Conservation (phyloP, 768 basidiomycete species). For the Clathrus columnatus region DNA sequence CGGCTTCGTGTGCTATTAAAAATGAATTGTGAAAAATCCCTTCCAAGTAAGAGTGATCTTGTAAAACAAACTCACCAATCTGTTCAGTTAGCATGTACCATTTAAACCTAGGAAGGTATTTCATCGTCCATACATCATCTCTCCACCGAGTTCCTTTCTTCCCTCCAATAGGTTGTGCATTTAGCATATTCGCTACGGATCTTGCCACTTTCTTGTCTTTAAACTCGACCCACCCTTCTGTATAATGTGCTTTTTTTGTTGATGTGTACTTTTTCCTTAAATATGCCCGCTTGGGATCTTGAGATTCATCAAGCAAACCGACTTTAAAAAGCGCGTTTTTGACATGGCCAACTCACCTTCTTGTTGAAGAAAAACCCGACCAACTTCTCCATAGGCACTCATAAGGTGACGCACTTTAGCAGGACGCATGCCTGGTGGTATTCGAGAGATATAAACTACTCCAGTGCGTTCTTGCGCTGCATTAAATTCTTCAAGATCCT, state of each 20-base stretch:
- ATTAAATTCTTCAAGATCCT: constrained; percentile 68
- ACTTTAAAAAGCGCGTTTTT: neutral
- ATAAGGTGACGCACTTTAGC: constrained; percentile 92
- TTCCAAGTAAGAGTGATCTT: neutral
- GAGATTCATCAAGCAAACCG: constrained; percentile 1
- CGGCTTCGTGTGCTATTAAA: constrained; percentile 79
- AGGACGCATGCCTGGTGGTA: constrained; percentile 97
- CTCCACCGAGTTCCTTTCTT: constrained; percentile 87
- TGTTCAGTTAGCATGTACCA: constrained; percentile 99
- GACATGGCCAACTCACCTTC: constrained; percentile 48
- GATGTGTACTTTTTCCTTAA: constrained; percentile 71
- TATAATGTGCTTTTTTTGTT: constrained; percentile 80
- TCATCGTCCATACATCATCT: constrained; percentile 99
- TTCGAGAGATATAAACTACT: constrained; percentile 88
- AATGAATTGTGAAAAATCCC: neutral
- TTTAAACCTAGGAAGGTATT: constrained; percentile 94
- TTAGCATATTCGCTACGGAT: constrained; percentile 88
- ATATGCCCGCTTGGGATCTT: constrained; percentile 85
- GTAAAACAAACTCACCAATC: constrained; percentile 62
- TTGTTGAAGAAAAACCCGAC: constrained; percentile 86
- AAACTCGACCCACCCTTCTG: constrained; percentile 99
- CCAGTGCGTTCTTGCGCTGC: constrained; percentile 69
- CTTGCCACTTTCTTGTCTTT: constrained; percentile 88
- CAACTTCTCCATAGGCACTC: constrained; percentile 82
- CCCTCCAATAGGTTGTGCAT: constrained; percentile 91